phyloP scores from a whole-genome alignment of 148 eudicot species.

The Camellia japonica region DNA sequence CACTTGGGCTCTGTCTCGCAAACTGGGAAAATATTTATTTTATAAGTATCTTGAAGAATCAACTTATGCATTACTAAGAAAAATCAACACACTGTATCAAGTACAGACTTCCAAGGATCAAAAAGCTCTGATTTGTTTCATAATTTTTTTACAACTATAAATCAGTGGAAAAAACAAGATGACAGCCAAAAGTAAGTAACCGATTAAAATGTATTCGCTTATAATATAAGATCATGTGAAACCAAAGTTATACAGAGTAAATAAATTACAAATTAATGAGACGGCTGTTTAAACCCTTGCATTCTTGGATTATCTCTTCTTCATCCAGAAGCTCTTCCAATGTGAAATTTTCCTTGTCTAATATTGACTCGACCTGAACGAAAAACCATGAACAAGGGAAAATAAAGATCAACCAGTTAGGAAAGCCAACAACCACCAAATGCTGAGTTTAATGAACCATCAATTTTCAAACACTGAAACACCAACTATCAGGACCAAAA shows the following conservation, averaged over 20 bases:
- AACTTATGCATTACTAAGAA: not conserved
- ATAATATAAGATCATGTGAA: not conserved
- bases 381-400: not conserved
- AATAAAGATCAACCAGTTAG: not conserved
- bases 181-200: not conserved
- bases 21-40: constrained; percentile 39
- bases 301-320: constrained; percentile 98
- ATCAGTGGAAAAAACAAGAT: not conserved
- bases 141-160: not conserved
- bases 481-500: not conserved
- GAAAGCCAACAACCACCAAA: not conserved
- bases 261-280: constrained; percentile 84
- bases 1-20: constrained; percentile 92
- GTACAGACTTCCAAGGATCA: not conserved
- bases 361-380: constrained; percentile 76
- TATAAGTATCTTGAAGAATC: constrained; percentile 10
- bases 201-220: not conserved
- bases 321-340: constrained; percentile 97
- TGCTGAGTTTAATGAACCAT: not conserved
- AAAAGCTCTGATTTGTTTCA: not conserved
- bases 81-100: not conserved
- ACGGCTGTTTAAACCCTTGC: constrained; percentile 96
- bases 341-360: constrained; percentile 86
- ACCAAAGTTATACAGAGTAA: not conserved
- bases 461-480: not conserved